These are phyloP conservation scores for Candida andamanensis DNA, from an alignment of 805 yeast species.

Conservation along the genomic window DNA sequence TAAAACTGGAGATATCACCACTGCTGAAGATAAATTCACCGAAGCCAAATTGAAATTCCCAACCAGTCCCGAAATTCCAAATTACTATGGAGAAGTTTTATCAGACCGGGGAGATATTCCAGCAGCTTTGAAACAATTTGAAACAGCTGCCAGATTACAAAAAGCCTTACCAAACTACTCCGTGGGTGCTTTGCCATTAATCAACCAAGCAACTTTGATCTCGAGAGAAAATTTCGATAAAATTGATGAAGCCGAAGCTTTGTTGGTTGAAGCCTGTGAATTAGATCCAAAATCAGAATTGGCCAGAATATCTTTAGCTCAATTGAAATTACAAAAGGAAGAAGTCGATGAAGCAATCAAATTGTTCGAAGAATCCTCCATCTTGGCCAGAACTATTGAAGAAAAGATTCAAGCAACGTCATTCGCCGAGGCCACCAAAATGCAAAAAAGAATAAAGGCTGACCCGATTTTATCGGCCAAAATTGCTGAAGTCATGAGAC, in stretches of 20 bases:
- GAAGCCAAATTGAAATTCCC: constrained; percentile 74
- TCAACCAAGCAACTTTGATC: constrained; percentile 79
- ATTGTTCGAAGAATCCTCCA: constrained; percentile 78
- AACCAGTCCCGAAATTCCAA: constrained; percentile 85
- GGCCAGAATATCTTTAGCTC: constrained; percentile 89
- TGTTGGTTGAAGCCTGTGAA: constrained; percentile 70
- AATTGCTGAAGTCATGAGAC: constrained; percentile 54
- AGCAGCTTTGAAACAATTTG: constrained; percentile 79
- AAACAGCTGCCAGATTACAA: constrained; percentile 80
- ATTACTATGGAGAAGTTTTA: constrained; percentile 91
- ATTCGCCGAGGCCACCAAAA: constrained; percentile 87
- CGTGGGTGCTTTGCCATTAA: constrained; percentile 83
- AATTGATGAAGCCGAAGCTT: constrained; percentile 51
- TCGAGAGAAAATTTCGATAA: constrained; percentile 49
- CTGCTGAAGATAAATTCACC: constrained; percentile 61
- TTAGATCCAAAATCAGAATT: constrained; percentile 86
- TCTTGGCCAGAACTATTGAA: constrained; percentile 74
- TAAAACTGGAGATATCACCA: constrained; percentile 60
- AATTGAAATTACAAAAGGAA: constrained; percentile 79
- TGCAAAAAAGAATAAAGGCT: constrained; percentile 72
- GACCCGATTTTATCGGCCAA: constrained; percentile 63
- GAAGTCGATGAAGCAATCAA: constrained; percentile 75
- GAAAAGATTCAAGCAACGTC: constrained; percentile 90
- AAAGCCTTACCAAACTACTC: constrained; percentile 59
- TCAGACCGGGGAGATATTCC: constrained; percentile 71